A percentile compares a stretch with the other conserved stretches of the same genome.
Evolutionary conservation across 441 rosid genomes (phyloP).

Genomic region (Syzygium malaccense): DNA sequence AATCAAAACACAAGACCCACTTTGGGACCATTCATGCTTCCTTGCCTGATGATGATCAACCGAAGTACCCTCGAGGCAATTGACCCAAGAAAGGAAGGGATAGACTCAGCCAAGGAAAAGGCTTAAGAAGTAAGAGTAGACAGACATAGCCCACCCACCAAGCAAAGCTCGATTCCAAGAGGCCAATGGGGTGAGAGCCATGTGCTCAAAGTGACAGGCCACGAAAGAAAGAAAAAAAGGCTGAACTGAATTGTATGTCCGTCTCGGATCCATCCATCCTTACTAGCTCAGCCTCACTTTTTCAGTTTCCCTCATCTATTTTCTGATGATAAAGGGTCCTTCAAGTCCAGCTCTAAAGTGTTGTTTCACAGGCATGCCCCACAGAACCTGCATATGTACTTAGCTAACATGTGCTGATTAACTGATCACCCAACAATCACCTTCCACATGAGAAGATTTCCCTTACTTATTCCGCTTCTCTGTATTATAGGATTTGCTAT

Average conservation of each 20-base stretch:
- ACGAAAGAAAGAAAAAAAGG: conserved; percentile 1
- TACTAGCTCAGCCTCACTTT: conserved; percentile 12
- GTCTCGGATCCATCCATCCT: not conserved
- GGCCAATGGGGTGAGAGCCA: conserved; percentile 33
- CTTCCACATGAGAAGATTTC: conserved; percentile 14
- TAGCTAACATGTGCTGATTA: not conserved
- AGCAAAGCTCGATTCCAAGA: conserved; percentile 22
- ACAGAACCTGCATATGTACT: conserved; percentile 15
- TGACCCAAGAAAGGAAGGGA: not conserved
- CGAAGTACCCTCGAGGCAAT: not conserved
- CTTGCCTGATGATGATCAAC: not conserved
- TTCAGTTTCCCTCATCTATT: not conserved
- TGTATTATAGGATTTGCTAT: not conserved
- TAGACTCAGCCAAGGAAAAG: not conserved
- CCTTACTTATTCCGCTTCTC: conserved; percentile 9
- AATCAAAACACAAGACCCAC: not conserved
- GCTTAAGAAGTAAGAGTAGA: not conserved
- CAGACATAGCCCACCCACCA: conserved; percentile 28
- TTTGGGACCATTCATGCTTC: not conserved
- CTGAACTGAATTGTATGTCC: conserved; percentile 5
- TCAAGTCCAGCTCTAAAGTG: conserved; percentile 50
- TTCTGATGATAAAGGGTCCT: conserved; percentile 13
- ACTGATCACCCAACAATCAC: conserved; percentile 15
- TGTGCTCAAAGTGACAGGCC: conserved; percentile 35
- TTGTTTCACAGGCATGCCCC: not conserved